phyloP scores from a whole-genome alignment of 345 rosid species.

The Geranium brycei region DNA sequence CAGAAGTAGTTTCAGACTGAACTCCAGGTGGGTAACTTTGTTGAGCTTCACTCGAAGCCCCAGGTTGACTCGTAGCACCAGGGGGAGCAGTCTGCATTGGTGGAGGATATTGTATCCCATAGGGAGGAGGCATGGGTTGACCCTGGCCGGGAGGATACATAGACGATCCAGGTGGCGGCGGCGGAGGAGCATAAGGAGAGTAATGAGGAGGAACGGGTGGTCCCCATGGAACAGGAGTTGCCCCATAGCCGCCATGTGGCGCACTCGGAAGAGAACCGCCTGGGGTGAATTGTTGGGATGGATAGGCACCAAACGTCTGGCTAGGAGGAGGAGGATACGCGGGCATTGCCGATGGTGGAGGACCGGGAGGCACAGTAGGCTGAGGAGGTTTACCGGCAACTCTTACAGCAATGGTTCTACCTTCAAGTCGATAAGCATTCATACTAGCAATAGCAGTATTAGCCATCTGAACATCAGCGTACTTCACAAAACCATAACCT shows the following conservation, averaged over 20 bases:
- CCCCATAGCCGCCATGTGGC: slow-evolving; percentile 40
- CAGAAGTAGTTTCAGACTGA: slow-evolving; percentile 52
- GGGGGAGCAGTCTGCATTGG: slow-evolving; percentile 59
- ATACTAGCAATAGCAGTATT: slow-evolving; percentile 69
- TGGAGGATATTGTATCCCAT: slow-evolving; percentile 60
- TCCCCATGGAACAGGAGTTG: slow-evolving; percentile 82
- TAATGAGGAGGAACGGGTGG: slow-evolving; percentile 70
- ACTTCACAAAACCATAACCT: slow-evolving; percentile 94
- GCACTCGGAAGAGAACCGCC: slow-evolving; percentile 60
- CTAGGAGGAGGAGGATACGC: slow-evolving; percentile 48
- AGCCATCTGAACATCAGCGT: slow-evolving; percentile 76
- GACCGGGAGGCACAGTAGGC: slow-evolving; percentile 70
- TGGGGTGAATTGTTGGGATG: slow-evolving; percentile 56
- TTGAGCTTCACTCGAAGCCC: slow-evolving; percentile 49
- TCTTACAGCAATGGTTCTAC: slow-evolving; percentile 82
- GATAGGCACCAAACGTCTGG: slow-evolving; percentile 62
- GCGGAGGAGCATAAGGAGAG: slow-evolving; percentile 66
- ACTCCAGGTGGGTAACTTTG: slow-evolving; percentile 87
- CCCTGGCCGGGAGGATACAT: slow-evolving; percentile 65
- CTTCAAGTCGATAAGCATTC: slow-evolving; percentile 80
- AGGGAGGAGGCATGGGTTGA: slow-evolving; percentile 82
- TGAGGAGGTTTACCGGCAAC: slow-evolving; percentile 94
- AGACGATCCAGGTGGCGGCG: slow-evolving; percentile 68
- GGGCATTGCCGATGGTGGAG: slow-evolving; percentile 46
- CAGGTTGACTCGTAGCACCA: slow-evolving; percentile 39